A percentile compares a stretch with the other conserved stretches of the same genome.
These are phyloP conservation scores for Lactarius quietus DNA, from an alignment of 768 basidiomycete genomes.

Conservation along the genomic window DNA sequence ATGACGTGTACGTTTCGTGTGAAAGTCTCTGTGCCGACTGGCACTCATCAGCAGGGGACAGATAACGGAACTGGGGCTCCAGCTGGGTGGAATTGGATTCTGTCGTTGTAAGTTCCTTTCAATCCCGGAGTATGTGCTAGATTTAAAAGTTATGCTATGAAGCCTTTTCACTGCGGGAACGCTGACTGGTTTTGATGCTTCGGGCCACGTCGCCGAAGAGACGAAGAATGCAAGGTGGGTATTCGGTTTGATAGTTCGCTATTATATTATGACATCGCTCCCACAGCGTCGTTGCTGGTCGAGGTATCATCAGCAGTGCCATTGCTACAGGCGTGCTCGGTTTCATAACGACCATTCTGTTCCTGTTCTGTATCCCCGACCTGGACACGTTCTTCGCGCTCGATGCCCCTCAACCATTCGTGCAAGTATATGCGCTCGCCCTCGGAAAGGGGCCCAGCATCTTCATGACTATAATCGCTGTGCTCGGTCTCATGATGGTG, in stretches of 20 bases:
- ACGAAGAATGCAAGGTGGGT: slow-evolving; percentile 71
- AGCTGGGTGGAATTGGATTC: slow-evolving; percentile 86
- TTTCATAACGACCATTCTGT: slow-evolving; percentile 73
- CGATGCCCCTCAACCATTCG: slow-evolving; percentile 86
- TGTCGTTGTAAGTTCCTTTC: slow-evolving; percentile 62
- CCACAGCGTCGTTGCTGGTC: slow-evolving; percentile 67
- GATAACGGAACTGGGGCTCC: slow-evolving; percentile 89
- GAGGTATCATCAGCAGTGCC: slow-evolving; percentile 76
- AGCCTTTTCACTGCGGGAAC: slow-evolving; percentile 87
- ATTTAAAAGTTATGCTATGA: neutral
- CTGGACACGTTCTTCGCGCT: slow-evolving; percentile 71
- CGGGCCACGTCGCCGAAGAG: slow-evolving; percentile 86
- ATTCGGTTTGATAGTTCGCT: neutral
- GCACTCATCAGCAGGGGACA: slow-evolving; percentile 31
- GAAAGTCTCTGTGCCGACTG: neutral
- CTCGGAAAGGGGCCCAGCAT: slow-evolving; percentile 74
- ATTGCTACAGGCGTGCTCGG: slow-evolving; percentile 77
- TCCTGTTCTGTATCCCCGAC: slow-evolving; percentile 82
- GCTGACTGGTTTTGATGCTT: slow-evolving; percentile 87
- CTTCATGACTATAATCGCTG: slow-evolving; percentile 85
- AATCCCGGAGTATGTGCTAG: neutral
- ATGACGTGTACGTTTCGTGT: slow-evolving; percentile 54
- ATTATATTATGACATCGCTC: neutral
- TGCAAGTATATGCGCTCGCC: slow-evolving; percentile 81
- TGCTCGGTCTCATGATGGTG: slow-evolving; percentile 81